Evolutionary conservation across 2,329 filamentous ascomycete species (phyloP), one percentile per base, ranked within the genome.

Genomic region (Fusarium sp.): DNA sequence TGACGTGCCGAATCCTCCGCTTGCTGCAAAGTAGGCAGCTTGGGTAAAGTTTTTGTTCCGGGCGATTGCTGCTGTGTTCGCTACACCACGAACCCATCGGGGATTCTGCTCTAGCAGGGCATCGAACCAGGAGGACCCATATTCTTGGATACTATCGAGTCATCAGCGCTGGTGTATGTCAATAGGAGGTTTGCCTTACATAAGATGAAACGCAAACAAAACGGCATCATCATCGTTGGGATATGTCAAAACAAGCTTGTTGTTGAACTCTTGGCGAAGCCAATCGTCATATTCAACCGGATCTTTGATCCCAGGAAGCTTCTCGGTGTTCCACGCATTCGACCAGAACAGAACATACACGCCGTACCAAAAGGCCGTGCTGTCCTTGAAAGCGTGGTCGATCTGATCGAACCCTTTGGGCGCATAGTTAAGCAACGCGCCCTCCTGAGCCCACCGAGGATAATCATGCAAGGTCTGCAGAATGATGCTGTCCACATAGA

Each of bases 171-270:
- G 2, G 4, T 14, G 2, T 2, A 3, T 3, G 4, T 11, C 3
- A 6, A 4, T 19, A 8, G 12, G 2, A 43, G 4, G 5, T 2
- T 3, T 11, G 15, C 70, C 79, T 77, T 72, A 82, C 80, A 86
- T 80, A 2, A 84, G 74, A 39, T 85, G 77, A 40, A 83, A 85
- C 4, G 81, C 80, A 40, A 78, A 86, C 1, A 85, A 75, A 4
- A 87, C 81, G 1, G 85, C 85, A 53, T 88, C 85, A 40, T 88
- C 85, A 39, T 87, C 86, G 59, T 87, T 86, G 11, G 85, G 86
- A 56, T 87, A 87, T 0, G 84, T 86, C 12, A 87, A 70, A 4
- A 82, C 82, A 6, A 87, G 75, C 72, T 84, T 86, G 60, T 83
- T 75, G 74, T 87, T 87, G 74, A 81, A 85, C 56, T 83, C 80